phyloP scores from a whole-genome alignment of 345 rosid genomes.

The Physaria fendleri region DNA sequence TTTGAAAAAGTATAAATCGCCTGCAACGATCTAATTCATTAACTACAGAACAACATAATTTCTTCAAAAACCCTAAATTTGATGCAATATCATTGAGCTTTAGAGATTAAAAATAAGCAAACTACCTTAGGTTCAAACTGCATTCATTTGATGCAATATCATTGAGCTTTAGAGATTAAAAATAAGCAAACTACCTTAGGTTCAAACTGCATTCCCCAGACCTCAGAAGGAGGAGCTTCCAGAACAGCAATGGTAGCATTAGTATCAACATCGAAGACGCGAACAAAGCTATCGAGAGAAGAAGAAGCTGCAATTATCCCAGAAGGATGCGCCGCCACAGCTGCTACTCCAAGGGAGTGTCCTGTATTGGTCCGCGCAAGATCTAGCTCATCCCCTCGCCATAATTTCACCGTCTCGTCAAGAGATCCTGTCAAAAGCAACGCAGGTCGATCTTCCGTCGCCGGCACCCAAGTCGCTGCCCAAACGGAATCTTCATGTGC shows the following conservation, averaged over 20 bases:
- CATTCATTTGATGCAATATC: no score
- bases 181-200: conserved; percentile 49
- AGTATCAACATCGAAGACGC: conserved; percentile 93
- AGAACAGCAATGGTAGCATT: conserved; percentile 81
- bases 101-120: neutral
- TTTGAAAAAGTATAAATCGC: neutral
- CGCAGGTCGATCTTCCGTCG: conserved; percentile 55
- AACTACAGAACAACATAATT: neutral
- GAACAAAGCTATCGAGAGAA: conserved; percentile 88
- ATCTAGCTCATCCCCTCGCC: conserved; percentile 73
- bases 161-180: neutral
- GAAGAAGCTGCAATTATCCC: conserved; percentile 92
- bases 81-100: neutral
- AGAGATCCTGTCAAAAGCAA: conserved; percentile 83
- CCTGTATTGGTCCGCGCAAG: conserved; percentile 82
- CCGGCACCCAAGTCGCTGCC: conserved; percentile 90
- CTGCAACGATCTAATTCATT: neutral
- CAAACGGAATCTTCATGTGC: conserved; percentile 94
- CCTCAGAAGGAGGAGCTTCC: conserved; percentile 96
- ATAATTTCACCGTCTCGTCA: conserved; percentile 87
- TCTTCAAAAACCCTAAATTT: neutral
- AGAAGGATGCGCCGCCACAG: conserved; percentile 94
- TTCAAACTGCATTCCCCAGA: conserved; percentile 94
- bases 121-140: conserved; percentile 84
- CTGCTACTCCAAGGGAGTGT: conserved; percentile 87